phyloP scores from a whole-genome alignment of 129 eudicot genomes.

The Daucus carota region DH1_v3.0 NC_030388.2:26284001-26284500 shows the following conservation, averaged over 20 bases:
- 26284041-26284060: slow-evolving; percentile 53
- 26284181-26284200: slow-evolving; percentile 72
- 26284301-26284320: slow-evolving; percentile 22
- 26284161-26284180: slow-evolving; percentile 78
- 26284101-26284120: background rate
- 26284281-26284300: background rate
- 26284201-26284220: slow-evolving; percentile 93
- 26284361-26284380: slow-evolving; percentile 90
- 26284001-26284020: slow-evolving; percentile 6
- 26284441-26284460: background rate
- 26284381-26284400: slow-evolving; percentile 71
- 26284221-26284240: slow-evolving; percentile 95
- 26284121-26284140: background rate
- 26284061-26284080: slow-evolving; percentile 78
- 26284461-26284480: background rate
- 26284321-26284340: slow-evolving; percentile 59
- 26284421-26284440: background rate
- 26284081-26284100: background rate
- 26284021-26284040: slow-evolving; percentile 52
- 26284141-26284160: slow-evolving; percentile 19
- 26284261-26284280: background rate
- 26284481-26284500: background rate
- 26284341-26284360: slow-evolving; percentile 66
- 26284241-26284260: slow-evolving; percentile 15
- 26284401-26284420: slow-evolving; percentile 15